Base-by-base conservation (phyloP, 352 stramenopile species). In the Pythium oligandrum region DNA sequence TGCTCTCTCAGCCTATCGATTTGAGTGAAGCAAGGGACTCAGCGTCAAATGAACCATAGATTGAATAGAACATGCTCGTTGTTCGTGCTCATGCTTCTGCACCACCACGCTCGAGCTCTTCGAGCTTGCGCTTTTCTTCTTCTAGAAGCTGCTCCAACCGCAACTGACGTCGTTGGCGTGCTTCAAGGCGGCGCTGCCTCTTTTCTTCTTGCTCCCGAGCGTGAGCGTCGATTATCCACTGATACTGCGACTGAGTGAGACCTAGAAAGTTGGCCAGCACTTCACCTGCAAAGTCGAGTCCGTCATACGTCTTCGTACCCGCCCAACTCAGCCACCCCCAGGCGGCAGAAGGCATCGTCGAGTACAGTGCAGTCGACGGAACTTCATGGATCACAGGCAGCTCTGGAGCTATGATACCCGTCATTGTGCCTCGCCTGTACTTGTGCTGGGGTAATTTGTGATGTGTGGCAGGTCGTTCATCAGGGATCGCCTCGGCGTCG, bases 201-300 rank as follows among this genome's bases (percentile, higher is more conserved):
- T 75, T 81, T 31, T 95, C 77, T 39, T 90, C 73, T 40, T 80
- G 51, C 48, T 93, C 80, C 12, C 82, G 78, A 61, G 80, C 71
- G 42, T 90, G 73, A 44, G 83, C 64, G 47, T 90, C 78, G 46
- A 91, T 61, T 40, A 92, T 83, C 79, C 83, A 92, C 59, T 92
- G 81, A 55, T 91, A 92, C 59, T 94, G 85, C 26, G 79, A 92
- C 10, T 71, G 74, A n/a, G 76, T 92, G 48, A 94, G 78, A 0
- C 83, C 81, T 1, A 94, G 49, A 58, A 94, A 94, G 48, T 89
- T 80, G 37, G 79, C 81, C 4, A 92, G 44, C 34, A 93, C 77
- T 59, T 95, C 84, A 3, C 82, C 84, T 0, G 70, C 80, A 69
- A 95, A 95, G 42, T 92, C 82, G 56, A 93, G 67, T 1, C 68